phyloP scores from a whole-genome alignment of 2,329 filamentous ascomycete genomes.

The Parafenestella ontariensis region DNA sequence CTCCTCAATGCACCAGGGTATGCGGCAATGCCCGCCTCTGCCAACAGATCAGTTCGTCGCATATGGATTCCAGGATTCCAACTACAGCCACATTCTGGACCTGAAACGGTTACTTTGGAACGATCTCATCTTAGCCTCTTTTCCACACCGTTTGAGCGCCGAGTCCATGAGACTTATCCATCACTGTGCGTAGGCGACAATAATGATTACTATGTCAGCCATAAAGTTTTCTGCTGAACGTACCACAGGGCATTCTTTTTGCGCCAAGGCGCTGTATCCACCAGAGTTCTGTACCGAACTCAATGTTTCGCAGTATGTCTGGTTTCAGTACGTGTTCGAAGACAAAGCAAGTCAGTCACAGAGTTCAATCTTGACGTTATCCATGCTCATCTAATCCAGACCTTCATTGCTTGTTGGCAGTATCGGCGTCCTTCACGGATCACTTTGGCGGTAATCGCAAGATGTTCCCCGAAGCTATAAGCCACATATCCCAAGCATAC shows the following conservation, averaged over 20 bases:
- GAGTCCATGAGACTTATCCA: slow-evolving; percentile 6
- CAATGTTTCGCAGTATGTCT: slow-evolving; percentile 10
- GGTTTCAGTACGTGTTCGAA: slow-evolving; percentile 13
- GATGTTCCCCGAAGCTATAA: slow-evolving; percentile 3
- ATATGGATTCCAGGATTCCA: background rate
- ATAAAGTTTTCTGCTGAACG: background rate
- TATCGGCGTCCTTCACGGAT: slow-evolving; percentile 7
- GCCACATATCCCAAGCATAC: slow-evolving; percentile 10
- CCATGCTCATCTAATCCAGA: background rate
- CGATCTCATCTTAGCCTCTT: slow-evolving; percentile 8
- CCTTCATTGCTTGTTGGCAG: slow-evolving; percentile 8
- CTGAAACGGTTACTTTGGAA: slow-evolving; percentile 8
- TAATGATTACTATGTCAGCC: background rate
- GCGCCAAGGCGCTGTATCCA: slow-evolving; percentile 9
- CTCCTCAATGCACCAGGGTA: background rate
- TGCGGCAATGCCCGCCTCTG: background rate
- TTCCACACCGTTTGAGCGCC: background rate
- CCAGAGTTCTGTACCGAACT: slow-evolving; percentile 13
- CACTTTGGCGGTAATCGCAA: background rate
- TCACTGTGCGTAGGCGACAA: slow-evolving; percentile 4
- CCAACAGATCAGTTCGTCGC: background rate
- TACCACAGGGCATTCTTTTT: slow-evolving; percentile 3
- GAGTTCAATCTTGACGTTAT: background rate
- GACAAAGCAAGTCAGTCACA: slow-evolving; percentile 11
- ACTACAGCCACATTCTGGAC: background rate